phyloP scores from a whole-genome alignment of 768 basidiomycete genomes.

The Leucogyrophana mollusca region DNA sequence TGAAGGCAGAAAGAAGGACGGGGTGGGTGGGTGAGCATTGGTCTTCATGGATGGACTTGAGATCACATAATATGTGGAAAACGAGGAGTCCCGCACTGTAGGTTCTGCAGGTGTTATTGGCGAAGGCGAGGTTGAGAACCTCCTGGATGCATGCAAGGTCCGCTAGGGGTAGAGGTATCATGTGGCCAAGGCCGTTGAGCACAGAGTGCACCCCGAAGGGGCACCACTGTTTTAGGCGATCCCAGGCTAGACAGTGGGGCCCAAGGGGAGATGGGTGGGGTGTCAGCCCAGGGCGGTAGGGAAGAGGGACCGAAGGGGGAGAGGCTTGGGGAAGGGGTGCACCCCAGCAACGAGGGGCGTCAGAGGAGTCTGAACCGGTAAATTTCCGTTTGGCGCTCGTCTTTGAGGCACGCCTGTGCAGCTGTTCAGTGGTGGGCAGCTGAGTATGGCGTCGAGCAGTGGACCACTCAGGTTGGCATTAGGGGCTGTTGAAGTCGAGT shows the following conservation, averaged over 20 bases:
- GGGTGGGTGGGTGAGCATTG: not conserved
- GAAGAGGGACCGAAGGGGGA: too few species aligned
- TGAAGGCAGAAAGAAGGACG: conserved; percentile 6
- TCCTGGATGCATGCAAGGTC: not conserved
- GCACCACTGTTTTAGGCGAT: not conserved
- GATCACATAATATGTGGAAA: conserved; percentile 26
- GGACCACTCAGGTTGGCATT: too few species aligned
- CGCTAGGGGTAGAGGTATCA: too few species aligned
- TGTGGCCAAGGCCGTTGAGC: not conserved
- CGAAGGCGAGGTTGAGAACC: conserved; percentile 7
- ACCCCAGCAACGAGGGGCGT: too few species aligned
- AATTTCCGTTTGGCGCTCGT: not conserved
- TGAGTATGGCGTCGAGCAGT: not conserved
- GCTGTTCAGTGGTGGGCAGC: not conserved
- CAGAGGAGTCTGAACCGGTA: too few species aligned
- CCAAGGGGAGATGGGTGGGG: not conserved
- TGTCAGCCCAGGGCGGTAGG: conserved; percentile 1
- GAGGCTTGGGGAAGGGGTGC: too few species aligned
- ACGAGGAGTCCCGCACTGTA: conserved; percentile 25
- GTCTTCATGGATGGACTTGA: not conserved
- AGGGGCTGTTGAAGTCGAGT: not conserved
- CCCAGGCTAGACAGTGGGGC: conserved; percentile 6
- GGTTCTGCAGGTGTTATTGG: conserved; percentile 8
- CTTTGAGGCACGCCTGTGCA: not conserved
- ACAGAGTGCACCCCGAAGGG: not conserved